Conservation (phyloP, 129 eudicot genomes). For the Pittosporum tobira region DNA sequence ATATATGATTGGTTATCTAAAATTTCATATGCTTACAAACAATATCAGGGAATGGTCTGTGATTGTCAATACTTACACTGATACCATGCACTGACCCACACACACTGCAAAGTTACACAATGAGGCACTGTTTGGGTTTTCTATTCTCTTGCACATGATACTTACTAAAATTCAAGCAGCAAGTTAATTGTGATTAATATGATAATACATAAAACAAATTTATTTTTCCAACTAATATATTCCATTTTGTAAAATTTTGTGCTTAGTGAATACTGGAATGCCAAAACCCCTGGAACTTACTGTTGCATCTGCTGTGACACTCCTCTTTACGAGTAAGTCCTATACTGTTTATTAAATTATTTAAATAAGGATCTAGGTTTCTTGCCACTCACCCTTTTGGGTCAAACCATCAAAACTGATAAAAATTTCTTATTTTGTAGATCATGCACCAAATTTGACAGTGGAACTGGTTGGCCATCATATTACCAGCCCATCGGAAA, state of each 20-base stretch:
- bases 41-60: not conserved
- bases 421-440: slow-evolving; percentile 25
- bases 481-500: slow-evolving; percentile 66
- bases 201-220: not conserved
- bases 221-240: not conserved
- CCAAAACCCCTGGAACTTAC: slow-evolving; percentile 80
- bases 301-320: slow-evolving; percentile 91
- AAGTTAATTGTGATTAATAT: not conserved
- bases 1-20: not conserved
- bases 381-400: not conserved
- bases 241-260: not conserved
- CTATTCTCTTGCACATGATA: not conserved
- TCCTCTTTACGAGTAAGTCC: slow-evolving; percentile 77
- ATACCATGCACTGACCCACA: no score
- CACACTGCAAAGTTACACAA: no score
- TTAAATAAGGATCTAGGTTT: not conserved
- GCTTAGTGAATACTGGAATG: slow-evolving; percentile 85
- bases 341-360: not conserved
- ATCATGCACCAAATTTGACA: slow-evolving; percentile 84
- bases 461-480: slow-evolving; percentile 99
- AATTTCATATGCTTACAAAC: not conserved
- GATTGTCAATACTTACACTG: no score
- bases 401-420: no score
- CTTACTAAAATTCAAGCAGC: not conserved
- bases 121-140: not conserved